Conservation (phyloP, 2,329 filamentous ascomycete genomes). For the Pseudogymnoascus sp. region DNA sequence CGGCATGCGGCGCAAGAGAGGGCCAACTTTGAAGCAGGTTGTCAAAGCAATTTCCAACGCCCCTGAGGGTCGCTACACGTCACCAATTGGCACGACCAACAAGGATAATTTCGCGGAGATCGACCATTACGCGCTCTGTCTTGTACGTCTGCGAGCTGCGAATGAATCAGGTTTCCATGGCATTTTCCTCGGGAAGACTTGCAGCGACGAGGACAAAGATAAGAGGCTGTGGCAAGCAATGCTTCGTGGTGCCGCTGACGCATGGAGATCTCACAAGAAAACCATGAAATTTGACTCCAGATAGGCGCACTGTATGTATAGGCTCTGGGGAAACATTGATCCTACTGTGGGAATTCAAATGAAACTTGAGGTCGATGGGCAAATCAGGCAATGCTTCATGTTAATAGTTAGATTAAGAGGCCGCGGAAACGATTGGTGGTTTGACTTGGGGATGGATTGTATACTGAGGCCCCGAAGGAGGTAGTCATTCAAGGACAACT, state of each 20-base stretch:
- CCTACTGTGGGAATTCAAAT: background rate
- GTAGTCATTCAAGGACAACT: background rate
- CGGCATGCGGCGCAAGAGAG: background rate
- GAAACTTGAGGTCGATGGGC: background rate
- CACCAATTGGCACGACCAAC: background rate
- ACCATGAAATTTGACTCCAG: background rate
- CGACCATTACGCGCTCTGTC: background rate
- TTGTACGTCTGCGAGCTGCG: background rate
- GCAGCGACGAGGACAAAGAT: background rate
- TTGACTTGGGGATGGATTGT: background rate
- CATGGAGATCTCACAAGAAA: background rate
- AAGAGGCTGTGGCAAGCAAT: background rate
- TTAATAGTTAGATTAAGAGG: too few species aligned
- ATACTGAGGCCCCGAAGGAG: background rate
- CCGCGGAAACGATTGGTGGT: too few species aligned
- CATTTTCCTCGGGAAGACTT: background rate
- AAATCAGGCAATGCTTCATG: background rate
- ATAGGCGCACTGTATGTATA: background rate
- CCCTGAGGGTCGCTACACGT: background rate
- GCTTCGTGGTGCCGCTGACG: background rate
- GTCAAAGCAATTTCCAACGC: background rate
- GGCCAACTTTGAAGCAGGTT: background rate
- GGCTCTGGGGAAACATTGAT: background rate
- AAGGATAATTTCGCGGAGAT: background rate
- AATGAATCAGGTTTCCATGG: background rate